Evolutionary conservation across 2,329 filamentous ascomycete species (phyloP).

Genomic region (Knoxdaviesia proteae): DNA sequence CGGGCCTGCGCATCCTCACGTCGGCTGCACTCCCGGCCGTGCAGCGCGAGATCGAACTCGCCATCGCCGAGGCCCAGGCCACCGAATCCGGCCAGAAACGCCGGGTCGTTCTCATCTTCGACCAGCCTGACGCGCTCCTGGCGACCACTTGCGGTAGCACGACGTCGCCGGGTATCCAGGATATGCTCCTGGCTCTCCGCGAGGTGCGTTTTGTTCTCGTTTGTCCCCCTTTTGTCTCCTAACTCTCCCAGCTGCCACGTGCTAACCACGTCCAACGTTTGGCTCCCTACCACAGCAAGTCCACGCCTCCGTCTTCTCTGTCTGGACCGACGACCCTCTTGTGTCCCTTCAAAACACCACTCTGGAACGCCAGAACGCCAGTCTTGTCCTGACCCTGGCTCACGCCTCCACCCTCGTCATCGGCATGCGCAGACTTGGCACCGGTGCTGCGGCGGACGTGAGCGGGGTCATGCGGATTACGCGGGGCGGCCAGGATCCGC

Average conservation of each 20-base stretch:
- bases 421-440: constrained; percentile 58
- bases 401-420: constrained; percentile 56
- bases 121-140: constrained; percentile 44
- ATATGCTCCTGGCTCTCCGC: constrained; percentile 36
- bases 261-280: constrained; percentile 1
- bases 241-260: not conserved
- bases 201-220: constrained; percentile 28
- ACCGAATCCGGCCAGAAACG: constrained; percentile 3
- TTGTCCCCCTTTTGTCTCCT: not conserved
- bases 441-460: constrained; percentile 74
- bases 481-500: constrained; percentile 20
- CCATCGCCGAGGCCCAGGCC: constrained; percentile 13
- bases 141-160: constrained; percentile 30
- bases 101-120: constrained; percentile 39
- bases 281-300: constrained; percentile 23
- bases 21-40: constrained; percentile 13
- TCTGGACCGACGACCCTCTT: constrained; percentile 56
- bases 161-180: constrained; percentile 25
- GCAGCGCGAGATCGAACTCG: constrained; percentile 16
- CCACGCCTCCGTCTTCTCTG: constrained; percentile 43
- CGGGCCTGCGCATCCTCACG: constrained; percentile 4
- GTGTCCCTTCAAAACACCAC: constrained; percentile 38
- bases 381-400: constrained; percentile 50
- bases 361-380: constrained; percentile 49
- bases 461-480: constrained; percentile 72